These are phyloP conservation scores for Ascoidea tarda DNA, from an alignment of 805 yeast genomes.

Conservation along the genomic window DNA sequence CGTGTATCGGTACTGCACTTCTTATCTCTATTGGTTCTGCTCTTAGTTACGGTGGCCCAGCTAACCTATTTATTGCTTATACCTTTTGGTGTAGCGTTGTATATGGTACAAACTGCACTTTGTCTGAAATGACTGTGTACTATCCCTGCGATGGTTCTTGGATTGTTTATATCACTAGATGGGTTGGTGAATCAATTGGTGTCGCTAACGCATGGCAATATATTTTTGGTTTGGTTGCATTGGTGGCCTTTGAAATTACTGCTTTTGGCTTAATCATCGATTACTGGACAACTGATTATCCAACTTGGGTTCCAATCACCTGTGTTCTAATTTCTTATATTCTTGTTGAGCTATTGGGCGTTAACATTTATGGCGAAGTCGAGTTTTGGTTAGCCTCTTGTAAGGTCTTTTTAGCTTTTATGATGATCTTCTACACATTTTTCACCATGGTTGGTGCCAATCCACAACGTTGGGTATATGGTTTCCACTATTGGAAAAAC, in stretches of 20 bases:
- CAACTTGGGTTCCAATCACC: slow-evolving; percentile 53
- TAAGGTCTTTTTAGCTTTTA: slow-evolving; percentile 61
- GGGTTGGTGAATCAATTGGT: slow-evolving; percentile 64
- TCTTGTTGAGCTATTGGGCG: slow-evolving; percentile 56
- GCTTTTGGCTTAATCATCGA: slow-evolving; percentile 69
- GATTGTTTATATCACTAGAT: slow-evolving; percentile 57
- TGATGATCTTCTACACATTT: slow-evolving; percentile 61
- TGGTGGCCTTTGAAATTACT: slow-evolving; percentile 73
- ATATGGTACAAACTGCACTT: too few species aligned
- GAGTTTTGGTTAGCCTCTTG: slow-evolving; percentile 71
- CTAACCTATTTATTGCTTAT: slow-evolving; percentile 49
- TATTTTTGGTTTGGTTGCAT: slow-evolving; percentile 60
- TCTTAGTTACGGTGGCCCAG: slow-evolving; percentile 56
- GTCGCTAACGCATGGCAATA: slow-evolving; percentile 71
- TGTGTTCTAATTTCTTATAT: slow-evolving; percentile 49
- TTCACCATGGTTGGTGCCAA: slow-evolving; percentile 82
- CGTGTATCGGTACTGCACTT: slow-evolving; percentile 68
- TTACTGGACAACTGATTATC: slow-evolving; percentile 67
- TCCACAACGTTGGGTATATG: slow-evolving; percentile 50
- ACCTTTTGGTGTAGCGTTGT: slow-evolving; percentile 31
- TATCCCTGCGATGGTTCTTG: slow-evolving; percentile 70
- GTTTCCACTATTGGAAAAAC: slow-evolving; percentile 37
- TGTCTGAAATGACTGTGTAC: slow-evolving; percentile 66
- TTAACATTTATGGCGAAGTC: slow-evolving; percentile 62
- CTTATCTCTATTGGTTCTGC: slow-evolving; percentile 63